Evolutionary conservation across 2,329 filamentous ascomycete genomes (phyloP).

Genomic region (Phoma sp.): DNA sequence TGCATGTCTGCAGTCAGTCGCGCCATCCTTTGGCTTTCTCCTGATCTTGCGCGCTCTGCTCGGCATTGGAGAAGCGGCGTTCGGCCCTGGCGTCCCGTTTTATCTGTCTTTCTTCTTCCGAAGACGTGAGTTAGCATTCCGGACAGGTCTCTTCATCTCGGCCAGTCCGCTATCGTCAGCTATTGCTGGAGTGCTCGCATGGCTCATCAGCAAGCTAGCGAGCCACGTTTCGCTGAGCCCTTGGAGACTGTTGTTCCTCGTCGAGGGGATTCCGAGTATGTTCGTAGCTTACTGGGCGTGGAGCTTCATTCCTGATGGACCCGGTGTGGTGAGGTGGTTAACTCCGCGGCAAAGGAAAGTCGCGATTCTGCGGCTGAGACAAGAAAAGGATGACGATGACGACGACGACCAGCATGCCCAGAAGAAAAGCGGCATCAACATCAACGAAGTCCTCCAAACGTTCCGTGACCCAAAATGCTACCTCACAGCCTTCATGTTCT

Average conservation of each 20-base stretch:
- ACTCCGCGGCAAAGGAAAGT: constrained; percentile 62
- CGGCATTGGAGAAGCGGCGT: constrained; percentile 66
- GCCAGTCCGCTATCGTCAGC: constrained; percentile 68
- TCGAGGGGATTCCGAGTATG: constrained; percentile 86
- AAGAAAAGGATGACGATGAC: constrained; percentile 54
- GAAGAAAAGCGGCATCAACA: constrained; percentile 53
- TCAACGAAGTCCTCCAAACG: constrained; percentile 64
- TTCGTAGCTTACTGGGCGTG: constrained; percentile 76
- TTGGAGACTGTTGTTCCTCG: constrained; percentile 83
- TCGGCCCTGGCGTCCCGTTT: constrained; percentile 68
- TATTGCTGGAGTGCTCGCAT: constrained; percentile 80
- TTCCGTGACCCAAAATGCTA: constrained; percentile 73
- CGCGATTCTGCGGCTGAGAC: constrained; percentile 70
- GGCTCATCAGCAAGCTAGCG: constrained; percentile 75
- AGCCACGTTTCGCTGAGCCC: constrained; percentile 72
- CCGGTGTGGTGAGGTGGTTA: constrained; percentile 56
- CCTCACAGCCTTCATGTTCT: constrained; percentile 82
- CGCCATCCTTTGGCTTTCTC: constrained; percentile 59
- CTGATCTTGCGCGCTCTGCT: constrained; percentile 66
- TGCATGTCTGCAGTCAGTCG: constrained; percentile 71
- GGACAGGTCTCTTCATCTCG: constrained; percentile 86
- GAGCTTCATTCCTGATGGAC: constrained; percentile 77
- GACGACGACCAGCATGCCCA: constrained; percentile 22
- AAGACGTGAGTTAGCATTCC: constrained; percentile 76
- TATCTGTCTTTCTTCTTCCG: constrained; percentile 70